Conservation (phyloP, 2,329 filamentous ascomycete genomes). For the Aspergillus sp. region DNA sequence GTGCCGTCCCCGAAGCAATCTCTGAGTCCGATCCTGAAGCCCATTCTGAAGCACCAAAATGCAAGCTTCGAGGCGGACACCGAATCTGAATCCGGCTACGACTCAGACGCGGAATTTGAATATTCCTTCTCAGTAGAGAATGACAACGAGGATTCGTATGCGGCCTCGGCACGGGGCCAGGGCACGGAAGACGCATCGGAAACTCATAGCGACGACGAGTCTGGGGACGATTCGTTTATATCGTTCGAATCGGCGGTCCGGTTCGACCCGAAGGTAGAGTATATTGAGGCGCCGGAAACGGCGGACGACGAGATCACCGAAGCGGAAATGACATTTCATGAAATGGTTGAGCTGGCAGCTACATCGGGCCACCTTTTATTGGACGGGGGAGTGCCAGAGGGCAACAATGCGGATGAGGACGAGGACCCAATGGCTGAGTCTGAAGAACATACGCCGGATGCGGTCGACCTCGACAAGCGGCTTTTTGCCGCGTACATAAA, state of each 20-base stretch:
- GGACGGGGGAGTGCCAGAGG: constrained; percentile 11
- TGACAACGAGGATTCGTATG: constrained; percentile 21
- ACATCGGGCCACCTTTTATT: constrained; percentile 14
- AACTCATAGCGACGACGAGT: constrained; percentile 19
- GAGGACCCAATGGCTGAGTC: constrained; percentile 8
- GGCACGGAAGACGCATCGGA: constrained; percentile 19
- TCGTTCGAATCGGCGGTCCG: constrained; percentile 27
- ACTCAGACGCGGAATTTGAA: constrained; percentile 23
- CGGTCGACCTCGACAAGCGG: constrained; percentile 29
- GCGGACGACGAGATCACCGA: constrained; percentile 17
- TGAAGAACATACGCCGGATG: constrained; percentile 29
- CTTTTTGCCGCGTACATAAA: constrained; percentile 35
- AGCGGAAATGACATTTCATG: constrained; percentile 30
- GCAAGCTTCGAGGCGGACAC: constrained; percentile 16
- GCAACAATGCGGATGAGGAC: constrained; percentile 9
- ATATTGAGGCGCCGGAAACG: constrained; percentile 22
- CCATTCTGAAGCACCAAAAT: constrained; percentile 26
- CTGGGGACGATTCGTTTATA: constrained; percentile 29
- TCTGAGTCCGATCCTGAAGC: constrained; percentile 20
- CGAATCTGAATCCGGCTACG: constrained; percentile 30
- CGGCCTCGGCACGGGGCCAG: constrained; percentile 23
- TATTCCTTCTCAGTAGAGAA: constrained; percentile 15
- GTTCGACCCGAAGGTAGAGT: constrained; percentile 25
- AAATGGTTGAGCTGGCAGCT: constrained; percentile 29
- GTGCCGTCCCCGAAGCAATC: constrained; percentile 12